phyloP scores from a whole-genome alignment of 345 rosid species.

The Gynandropsis gynandra region DNA sequence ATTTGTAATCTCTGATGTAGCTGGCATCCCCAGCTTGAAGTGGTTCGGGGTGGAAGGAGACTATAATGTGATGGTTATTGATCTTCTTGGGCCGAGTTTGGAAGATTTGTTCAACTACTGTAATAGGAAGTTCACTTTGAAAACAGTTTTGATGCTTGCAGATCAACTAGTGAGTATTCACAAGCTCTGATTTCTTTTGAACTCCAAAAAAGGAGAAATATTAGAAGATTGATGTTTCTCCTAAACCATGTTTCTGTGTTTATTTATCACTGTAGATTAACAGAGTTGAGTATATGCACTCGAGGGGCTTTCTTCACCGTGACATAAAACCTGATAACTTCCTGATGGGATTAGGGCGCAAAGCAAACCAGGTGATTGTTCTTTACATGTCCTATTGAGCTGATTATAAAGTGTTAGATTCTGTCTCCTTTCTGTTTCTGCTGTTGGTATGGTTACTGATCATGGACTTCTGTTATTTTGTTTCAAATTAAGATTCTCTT shows the following conservation, averaged over 20 bases:
- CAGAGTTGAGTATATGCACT: constrained; percentile 57
- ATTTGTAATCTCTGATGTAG: too few species aligned
- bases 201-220: constrained; percentile 1
- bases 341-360: constrained; percentile 59
- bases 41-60: constrained; percentile 87
- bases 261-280: constrained; percentile 35
- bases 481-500: not conserved
- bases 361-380: constrained; percentile 49
- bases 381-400: not conserved
- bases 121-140: constrained; percentile 61
- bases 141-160: constrained; percentile 81
- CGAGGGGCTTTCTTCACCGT: constrained; percentile 57
- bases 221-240: constrained; percentile 28
- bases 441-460: not conserved
- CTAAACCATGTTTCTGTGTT: constrained; percentile 41
- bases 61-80: constrained; percentile 77
- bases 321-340: constrained; percentile 61
- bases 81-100: constrained; percentile 86
- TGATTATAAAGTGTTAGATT: constrained; percentile 14
- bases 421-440: not conserved
- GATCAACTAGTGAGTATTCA: constrained; percentile 59
- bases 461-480: constrained; percentile 7
- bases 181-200: not conserved
- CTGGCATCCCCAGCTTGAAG: constrained; percentile 77
- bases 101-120: constrained; percentile 83